Percentiles rank a stretch among this genome's conserved stretches.
Conservation (phyloP, 1,284 basidiomycete genomes). For the Cystobasidiaceae sp. region DNA sequence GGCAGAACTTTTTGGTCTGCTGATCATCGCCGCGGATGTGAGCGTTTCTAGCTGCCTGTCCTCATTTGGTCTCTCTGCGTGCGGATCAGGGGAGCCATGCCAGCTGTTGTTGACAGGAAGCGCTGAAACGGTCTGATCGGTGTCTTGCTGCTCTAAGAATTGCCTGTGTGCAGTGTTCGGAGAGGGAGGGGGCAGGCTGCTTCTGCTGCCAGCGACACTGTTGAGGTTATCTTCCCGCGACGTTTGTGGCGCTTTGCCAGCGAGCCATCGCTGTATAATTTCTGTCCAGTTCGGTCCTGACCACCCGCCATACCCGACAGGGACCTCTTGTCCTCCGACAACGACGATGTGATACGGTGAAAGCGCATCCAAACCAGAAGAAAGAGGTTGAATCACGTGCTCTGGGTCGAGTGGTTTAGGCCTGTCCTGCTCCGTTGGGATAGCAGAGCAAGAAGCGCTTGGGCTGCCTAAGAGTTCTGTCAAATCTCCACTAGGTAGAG, state of each 20-base stretch:
- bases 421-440: background rate
- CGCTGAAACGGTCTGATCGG: background rate
- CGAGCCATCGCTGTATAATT: slow-evolving; percentile 48
- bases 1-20: background rate
- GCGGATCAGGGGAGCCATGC: background rate
- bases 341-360: slow-evolving; percentile 41
- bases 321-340: slow-evolving; percentile 39
- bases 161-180: slow-evolving; percentile 5
- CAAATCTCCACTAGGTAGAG: slow-evolving; percentile 39
- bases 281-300: slow-evolving; percentile 44
- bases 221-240: background rate
- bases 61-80: background rate
- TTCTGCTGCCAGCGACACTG: background rate
- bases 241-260: background rate
- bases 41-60: background rate
- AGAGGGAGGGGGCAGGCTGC: background rate
- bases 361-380: slow-evolving; percentile 29
- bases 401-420: slow-evolving; percentile 18
- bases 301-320: slow-evolving; percentile 33
- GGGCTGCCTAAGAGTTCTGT: slow-evolving; percentile 39
- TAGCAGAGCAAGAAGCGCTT: background rate
- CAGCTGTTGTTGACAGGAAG: background rate
- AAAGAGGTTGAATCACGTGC: slow-evolving; percentile 19
- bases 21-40: background rate
- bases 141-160: background rate